Evolutionary conservation across 140 eudicot species (phyloP).

Genomic region (Senecio squalidus): DNA sequence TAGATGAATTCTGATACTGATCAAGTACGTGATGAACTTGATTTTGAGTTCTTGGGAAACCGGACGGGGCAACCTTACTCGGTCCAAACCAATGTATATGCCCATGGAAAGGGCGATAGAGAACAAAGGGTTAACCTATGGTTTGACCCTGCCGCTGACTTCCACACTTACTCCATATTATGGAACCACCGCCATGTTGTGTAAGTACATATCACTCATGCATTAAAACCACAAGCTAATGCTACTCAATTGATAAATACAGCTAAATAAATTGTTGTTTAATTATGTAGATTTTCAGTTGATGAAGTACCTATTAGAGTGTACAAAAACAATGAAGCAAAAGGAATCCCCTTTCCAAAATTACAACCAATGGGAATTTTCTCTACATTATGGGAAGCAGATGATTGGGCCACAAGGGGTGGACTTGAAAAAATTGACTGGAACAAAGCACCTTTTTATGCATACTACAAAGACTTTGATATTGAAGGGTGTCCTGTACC

Average conservation of each 20-base stretch:
- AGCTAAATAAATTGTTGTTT: background rate
- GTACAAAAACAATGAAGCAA: slow-evolving; percentile 10
- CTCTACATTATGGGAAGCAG: slow-evolving; percentile 18
- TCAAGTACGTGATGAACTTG: slow-evolving; percentile 68
- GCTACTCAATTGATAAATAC: background rate
- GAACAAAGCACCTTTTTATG: slow-evolving; percentile 12
- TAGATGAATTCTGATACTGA: slow-evolving; percentile 88
- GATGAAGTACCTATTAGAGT: slow-evolving; percentile 13
- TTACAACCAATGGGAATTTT: slow-evolving; percentile 4
- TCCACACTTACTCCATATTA: slow-evolving; percentile 61
- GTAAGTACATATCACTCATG: slow-evolving; percentile 36
- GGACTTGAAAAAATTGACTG: slow-evolving; percentile 14
- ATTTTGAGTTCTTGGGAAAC: slow-evolving; percentile 94
- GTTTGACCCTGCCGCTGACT: slow-evolving; percentile 88
- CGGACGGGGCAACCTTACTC: slow-evolving; percentile 88
- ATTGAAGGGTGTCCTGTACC: slow-evolving; percentile 7
- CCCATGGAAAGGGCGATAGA: slow-evolving; percentile 80
- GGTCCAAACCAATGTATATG: slow-evolving; percentile 80
- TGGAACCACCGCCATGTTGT: slow-evolving; percentile 81
- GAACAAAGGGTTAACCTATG: slow-evolving; percentile 93
- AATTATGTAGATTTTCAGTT: background rate
- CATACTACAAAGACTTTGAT: slow-evolving; percentile 8
- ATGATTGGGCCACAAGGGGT: slow-evolving; percentile 13
- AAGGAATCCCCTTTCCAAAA: slow-evolving; percentile 9
- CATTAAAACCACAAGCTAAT: background rate